Conservation (phyloP, 2,329 filamentous ascomycete genomes). For the Camillea tinctor region DNA sequence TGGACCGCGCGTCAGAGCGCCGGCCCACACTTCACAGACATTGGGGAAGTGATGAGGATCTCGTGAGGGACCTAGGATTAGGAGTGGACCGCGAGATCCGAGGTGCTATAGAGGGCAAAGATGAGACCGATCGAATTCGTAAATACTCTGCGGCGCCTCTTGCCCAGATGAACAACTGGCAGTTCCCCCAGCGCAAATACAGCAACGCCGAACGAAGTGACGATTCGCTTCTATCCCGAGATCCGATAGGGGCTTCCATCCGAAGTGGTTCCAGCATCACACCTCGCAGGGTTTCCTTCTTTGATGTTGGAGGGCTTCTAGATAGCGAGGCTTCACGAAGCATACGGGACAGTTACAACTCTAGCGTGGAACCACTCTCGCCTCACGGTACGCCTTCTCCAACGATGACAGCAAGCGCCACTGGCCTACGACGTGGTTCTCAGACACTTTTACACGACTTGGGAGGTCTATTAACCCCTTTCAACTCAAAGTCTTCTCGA, state of each 20-base stretch:
- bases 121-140: constrained; percentile 25
- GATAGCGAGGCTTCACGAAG: constrained; percentile 46
- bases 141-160: constrained; percentile 39
- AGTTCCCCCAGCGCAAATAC: constrained; percentile 42
- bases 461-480: constrained; percentile 50
- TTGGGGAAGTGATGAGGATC: constrained; percentile 89
- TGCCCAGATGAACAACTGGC: constrained; percentile 45
- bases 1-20: constrained; percentile 48
- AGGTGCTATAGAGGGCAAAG: constrained; percentile 25
- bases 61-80: constrained; percentile 77
- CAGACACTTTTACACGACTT: constrained; percentile 59
- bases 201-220: constrained; percentile 44
- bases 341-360: constrained; percentile 42
- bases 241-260: constrained; percentile 35
- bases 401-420: constrained; percentile 43
- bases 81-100: constrained; percentile 57
- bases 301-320: constrained; percentile 78
- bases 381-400: constrained; percentile 40
- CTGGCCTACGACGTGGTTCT: constrained; percentile 53
- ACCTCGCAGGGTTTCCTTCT: constrained; percentile 70
- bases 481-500: constrained; percentile 32
- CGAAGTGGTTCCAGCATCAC: constrained; percentile 42
- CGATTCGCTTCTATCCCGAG: constrained; percentile 40
- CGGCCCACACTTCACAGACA: constrained; percentile 59
- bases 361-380: constrained; percentile 40